Evolutionary conservation across 208 protist species (phyloP).

Genomic region (Leishmania aethiopica): DNA sequence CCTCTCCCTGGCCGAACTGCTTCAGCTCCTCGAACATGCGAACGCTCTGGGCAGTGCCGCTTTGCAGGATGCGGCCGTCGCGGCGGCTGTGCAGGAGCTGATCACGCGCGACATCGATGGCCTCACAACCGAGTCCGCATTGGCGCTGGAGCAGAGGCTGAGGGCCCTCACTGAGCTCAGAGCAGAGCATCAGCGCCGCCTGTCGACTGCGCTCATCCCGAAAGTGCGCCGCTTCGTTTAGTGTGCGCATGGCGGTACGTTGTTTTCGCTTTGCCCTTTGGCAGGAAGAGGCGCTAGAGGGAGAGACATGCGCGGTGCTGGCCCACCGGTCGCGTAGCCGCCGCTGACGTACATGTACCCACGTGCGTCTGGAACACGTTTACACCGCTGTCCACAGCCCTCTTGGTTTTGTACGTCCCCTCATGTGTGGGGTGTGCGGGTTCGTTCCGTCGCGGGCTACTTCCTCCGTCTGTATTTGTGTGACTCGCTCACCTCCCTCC

Average conservation of each 20-base stretch:
- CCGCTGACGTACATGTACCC: not conserved
- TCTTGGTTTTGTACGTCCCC: not conserved
- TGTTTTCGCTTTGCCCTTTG: not conserved
- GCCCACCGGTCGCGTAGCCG: not conserved
- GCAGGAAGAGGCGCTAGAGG: not conserved
- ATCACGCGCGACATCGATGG: slow-evolving; percentile 39
- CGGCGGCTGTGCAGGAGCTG: slow-evolving; percentile 69
- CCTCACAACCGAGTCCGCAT: slow-evolving; percentile 33
- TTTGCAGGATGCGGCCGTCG: slow-evolving; percentile 65
- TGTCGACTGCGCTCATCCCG: slow-evolving; percentile 52
- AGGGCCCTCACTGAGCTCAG: slow-evolving; percentile 52
- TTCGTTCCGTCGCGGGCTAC: not conserved
- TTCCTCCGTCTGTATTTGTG: not conserved
- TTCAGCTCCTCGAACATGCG: slow-evolving; percentile 66
- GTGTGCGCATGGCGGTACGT: not conserved
- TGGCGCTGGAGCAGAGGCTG: slow-evolving; percentile 39
- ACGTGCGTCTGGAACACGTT: not conserved
- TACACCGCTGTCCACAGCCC: not conserved
- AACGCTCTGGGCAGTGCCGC: slow-evolving; percentile 51
- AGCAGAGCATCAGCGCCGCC: slow-evolving; percentile 52
- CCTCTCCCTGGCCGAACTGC: slow-evolving; percentile 46
- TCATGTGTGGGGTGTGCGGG: not conserved
- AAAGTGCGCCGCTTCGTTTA: slow-evolving; percentile 47
- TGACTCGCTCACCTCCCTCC: not conserved
- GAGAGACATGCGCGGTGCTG: not conserved